Evolutionary conservation across 331 rosid genomes (phyloP).

Genomic region (Pyracantha coccinea): DNA sequence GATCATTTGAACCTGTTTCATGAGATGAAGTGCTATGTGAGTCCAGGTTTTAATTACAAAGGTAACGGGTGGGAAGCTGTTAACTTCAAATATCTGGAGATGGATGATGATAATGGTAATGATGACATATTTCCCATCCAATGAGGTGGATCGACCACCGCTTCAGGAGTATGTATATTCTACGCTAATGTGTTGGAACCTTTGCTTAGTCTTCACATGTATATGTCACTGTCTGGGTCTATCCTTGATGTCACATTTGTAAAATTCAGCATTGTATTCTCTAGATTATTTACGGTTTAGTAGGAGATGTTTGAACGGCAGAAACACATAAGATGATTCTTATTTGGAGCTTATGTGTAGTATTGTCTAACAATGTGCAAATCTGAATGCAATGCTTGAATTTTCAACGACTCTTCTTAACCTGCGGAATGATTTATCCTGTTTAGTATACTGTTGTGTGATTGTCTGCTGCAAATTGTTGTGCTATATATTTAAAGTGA

Average conservation of each 20-base stretch:
- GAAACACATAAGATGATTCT: background rate
- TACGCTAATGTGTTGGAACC: slow-evolving; percentile 5
- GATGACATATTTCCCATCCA: slow-evolving; percentile 43
- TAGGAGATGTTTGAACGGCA: background rate
- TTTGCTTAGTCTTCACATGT: slow-evolving; percentile 13
- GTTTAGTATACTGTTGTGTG: background rate
- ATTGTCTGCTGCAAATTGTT: background rate
- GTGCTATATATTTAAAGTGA: background rate
- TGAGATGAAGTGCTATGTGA: slow-evolving; percentile 80
- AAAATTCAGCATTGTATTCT: slow-evolving; percentile 1
- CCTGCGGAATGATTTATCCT: background rate
- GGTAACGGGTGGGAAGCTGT: slow-evolving; percentile 65
- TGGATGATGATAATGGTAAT: slow-evolving; percentile 26
- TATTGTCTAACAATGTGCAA: background rate
- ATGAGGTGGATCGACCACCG: slow-evolving; percentile 25
- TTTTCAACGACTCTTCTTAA: background rate
- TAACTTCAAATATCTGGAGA: slow-evolving; percentile 49
- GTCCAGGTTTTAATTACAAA: slow-evolving; percentile 64
- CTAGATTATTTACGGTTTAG: background rate
- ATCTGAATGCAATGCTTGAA: background rate
- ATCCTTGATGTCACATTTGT: background rate
- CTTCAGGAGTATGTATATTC: slow-evolving; percentile 28
- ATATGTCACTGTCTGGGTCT: slow-evolving; percentile 8
- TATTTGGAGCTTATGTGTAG: background rate
- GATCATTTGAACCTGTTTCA: slow-evolving; percentile 90